Conservation (phyloP, 192 early-diverging fungal species). For the Radiomyces spectabilis region DNA sequence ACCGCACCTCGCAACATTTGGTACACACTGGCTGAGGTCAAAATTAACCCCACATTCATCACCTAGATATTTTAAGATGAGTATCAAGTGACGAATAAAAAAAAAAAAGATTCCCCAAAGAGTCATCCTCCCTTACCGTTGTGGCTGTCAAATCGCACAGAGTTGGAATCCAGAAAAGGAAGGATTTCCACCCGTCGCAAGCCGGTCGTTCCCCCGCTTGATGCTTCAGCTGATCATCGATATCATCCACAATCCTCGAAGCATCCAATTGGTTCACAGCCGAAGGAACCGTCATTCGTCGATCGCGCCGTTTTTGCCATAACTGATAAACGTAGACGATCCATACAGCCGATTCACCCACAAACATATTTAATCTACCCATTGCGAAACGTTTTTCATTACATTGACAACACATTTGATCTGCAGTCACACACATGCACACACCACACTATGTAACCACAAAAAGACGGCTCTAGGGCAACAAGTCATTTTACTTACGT, state of each 20-base stretch:
- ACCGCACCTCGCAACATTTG: conserved; percentile 96
- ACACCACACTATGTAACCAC: too few species aligned
- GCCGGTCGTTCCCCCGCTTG: conserved; percentile 16
- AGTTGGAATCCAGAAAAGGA: conserved; percentile 74
- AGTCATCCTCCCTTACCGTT: conserved; percentile 37
- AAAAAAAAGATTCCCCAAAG: not conserved
- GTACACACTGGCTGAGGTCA: conserved; percentile 83
- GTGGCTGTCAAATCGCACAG: conserved; percentile 75
- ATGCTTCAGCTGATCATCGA: conserved; percentile 10
- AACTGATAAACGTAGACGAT: conserved; percentile 51
- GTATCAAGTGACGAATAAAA: not conserved
- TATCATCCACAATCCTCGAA: conserved; percentile 25
- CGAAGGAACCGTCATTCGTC: conserved; percentile 12
- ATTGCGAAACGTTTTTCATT: not conserved
- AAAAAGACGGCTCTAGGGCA: too few species aligned
- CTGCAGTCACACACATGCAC: too few species aligned
- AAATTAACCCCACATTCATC: conserved; percentile 97
- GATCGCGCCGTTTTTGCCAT: conserved; percentile 16
- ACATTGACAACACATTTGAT: too few species aligned
- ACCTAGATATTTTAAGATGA: conserved; percentile 51
- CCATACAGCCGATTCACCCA: conserved; percentile 81
- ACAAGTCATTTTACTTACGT: conserved; percentile 56
- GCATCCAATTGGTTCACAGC: conserved; percentile 28
- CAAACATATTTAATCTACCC: conserved; percentile 81
- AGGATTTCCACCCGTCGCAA: conserved; percentile 44